Evolutionary conservation across 2,329 filamentous ascomycete species (phyloP).

Genomic region (Arthrobotrys megalospora): DNA sequence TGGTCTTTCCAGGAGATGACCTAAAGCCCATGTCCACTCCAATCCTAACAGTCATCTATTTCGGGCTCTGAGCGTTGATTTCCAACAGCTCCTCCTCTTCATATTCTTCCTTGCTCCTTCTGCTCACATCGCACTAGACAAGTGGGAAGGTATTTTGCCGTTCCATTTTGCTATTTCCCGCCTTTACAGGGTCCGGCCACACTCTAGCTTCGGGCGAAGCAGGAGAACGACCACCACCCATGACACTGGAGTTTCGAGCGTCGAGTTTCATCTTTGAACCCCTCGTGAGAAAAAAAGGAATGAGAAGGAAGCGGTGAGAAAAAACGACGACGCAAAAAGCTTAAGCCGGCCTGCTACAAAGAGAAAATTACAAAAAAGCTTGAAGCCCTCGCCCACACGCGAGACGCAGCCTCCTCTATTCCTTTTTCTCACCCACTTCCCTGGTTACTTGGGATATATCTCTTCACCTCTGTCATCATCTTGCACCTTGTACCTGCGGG

Average conservation of each 20-base stretch:
- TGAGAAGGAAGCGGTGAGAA: conserved; percentile 56
- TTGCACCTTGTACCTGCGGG: conserved; percentile 47
- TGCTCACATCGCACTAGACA: conserved; percentile 39
- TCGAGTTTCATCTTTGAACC: conserved; percentile 60
- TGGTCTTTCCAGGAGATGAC: conserved; percentile 38
- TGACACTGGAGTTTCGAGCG: conserved; percentile 60
- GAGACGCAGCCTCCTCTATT: conserved; percentile 56
- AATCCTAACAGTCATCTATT: conserved; percentile 53
- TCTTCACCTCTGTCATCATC: conserved; percentile 54
- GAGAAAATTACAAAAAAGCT: conserved; percentile 60
- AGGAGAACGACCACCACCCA: conserved; percentile 57
- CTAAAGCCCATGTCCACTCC: conserved; percentile 29
- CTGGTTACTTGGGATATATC: conserved; percentile 46
- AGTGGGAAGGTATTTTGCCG: conserved; percentile 61
- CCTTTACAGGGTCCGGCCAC: conserved; percentile 59
- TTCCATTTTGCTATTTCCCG: conserved; percentile 53
- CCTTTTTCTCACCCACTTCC: conserved; percentile 55
- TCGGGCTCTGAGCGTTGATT: conserved; percentile 47
- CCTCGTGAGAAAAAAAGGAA: conserved; percentile 58
- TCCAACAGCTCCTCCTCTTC: conserved; percentile 40
- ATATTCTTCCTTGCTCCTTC: conserved; percentile 32
- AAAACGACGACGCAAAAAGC: conserved; percentile 50
- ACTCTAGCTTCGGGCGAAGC: conserved; percentile 58
- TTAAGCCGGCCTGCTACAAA: conserved; percentile 53
- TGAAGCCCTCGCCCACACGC: conserved; percentile 59